Base-by-base conservation (phyloP, 176 grass and related monocot genomes). In the Musa beccarii region DNA sequence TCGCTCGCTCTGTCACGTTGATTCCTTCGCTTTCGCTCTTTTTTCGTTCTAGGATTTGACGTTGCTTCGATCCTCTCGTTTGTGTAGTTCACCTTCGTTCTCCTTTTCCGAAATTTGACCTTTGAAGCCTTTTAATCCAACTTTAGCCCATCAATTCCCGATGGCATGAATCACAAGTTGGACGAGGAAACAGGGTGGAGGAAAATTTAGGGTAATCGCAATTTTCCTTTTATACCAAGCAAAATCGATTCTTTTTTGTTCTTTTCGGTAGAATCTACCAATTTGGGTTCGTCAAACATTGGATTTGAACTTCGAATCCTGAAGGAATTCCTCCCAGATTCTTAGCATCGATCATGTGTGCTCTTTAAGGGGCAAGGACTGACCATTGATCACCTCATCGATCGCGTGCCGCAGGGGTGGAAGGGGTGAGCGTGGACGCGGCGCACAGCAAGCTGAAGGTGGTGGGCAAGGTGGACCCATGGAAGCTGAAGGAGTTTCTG, bases 401-500 rank as follows among this genome's bases (percentile, higher is more conserved):
- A 52, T 17, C 34, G 34, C 34, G 4, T 43, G 34, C 34, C 34
- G 24, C 84, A 92, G 90, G 90, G 23, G 90, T 89, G 59, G 86
- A 85, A 73, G 34, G 72, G 20, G 86, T 85, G 2, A 51, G 29
- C 51, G 11, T 77, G 65, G 86, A 92, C 74, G 56, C 80, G 79
- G 77, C 79, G 69, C 78, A 34, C 21, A 81, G 79, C 70, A 92
- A 82, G 82, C 71, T 92, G 1, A 75, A 81, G 11, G 84, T 92
- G 26, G 71, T 70, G 15, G 90, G 90, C 3, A 19, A 80, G 59
- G 84, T 82, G 10, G 90, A 92, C 51, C 79, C 90, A 3, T 63
- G 50, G 69, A 77, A 87, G 66, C 66, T 92, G 19, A 92, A 92
- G 73, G 82, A 92, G 21, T 82, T 84, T 51, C 68, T 92, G 63